Conservation (phyloP, 2,329 filamentous ascomycete species). For the Geosmithia putterillii region DNA sequence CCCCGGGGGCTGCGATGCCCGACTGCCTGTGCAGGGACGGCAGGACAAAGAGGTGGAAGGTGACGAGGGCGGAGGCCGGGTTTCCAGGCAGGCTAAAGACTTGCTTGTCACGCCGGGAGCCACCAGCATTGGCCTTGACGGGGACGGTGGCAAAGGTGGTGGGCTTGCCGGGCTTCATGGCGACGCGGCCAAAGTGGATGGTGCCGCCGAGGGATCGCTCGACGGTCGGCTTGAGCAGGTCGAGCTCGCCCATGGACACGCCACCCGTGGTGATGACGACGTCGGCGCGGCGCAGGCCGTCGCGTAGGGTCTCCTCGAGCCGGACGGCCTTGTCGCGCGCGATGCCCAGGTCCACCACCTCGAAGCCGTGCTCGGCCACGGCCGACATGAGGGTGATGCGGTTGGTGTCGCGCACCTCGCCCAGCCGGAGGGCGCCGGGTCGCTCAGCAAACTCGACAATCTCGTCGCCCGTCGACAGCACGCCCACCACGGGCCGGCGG, state of each 20-base stretch:
- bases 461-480: constrained; percentile 91
- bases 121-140: constrained; percentile 36
- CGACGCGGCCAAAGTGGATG: constrained; percentile 91
- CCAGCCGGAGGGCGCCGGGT: constrained; percentile 50
- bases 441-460: constrained; percentile 60
- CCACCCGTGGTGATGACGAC: constrained; percentile 86
- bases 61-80: constrained; percentile 84
- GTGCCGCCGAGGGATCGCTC: constrained; percentile 81
- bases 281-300: constrained; percentile 62
- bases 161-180: constrained; percentile 97
- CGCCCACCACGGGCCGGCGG: constrained; percentile 65
- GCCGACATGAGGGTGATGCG: constrained; percentile 77
- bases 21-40: constrained; percentile 69
- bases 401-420: constrained; percentile 91
- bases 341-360: constrained; percentile 77
- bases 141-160: constrained; percentile 91
- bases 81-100: constrained; percentile 92
- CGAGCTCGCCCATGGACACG: constrained; percentile 95
- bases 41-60: constrained; percentile 87
- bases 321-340: constrained; percentile 60
- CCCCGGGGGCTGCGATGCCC: constrained; percentile 52
- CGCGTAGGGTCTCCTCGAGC: constrained; percentile 66
- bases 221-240: constrained; percentile 91
- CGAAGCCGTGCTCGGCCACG: constrained; percentile 60
- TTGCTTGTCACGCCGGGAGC: constrained; percentile 51